phyloP scores from a whole-genome alignment of 805 yeast species.

The Teunomyces atbi region DNA sequence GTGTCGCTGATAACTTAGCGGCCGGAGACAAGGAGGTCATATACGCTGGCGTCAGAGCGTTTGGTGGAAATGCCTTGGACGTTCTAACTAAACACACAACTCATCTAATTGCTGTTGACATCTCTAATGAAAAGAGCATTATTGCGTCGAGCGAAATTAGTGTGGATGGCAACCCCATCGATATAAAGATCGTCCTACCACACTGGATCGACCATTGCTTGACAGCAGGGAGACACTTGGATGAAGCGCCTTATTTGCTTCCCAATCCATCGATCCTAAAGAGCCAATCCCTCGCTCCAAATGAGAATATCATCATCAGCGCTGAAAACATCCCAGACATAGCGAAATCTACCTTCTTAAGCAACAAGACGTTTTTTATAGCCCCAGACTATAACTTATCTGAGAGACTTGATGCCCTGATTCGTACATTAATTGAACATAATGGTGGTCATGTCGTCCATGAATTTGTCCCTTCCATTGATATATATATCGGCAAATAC shows the following conservation, averaged over 20 bases:
- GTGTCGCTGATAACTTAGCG: conserved; percentile 56
- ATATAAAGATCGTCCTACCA: conserved; percentile 66
- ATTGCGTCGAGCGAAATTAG: conserved; percentile 45
- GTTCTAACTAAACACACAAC: conserved; percentile 69
- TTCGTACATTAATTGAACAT: conserved; percentile 44
- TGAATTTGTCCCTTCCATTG: conserved; percentile 19
- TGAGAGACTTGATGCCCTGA: conserved; percentile 34
- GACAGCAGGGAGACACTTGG: conserved; percentile 47
- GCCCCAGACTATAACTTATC: conserved; percentile 58
- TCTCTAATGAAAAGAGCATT: conserved; percentile 55
- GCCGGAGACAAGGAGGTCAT: conserved; percentile 64
- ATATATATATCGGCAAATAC: conserved; percentile 59
- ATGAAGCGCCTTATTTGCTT: conserved; percentile 55
- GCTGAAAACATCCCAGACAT: conserved; percentile 11
- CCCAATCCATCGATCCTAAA: conserved; percentile 21
- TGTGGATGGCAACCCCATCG: conserved; percentile 18
- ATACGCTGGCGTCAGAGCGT: conserved; percentile 62
- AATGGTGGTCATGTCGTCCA: conserved; percentile 54
- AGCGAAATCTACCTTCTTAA: conserved; percentile 30
- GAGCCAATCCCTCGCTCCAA: neutral
- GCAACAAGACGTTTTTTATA: conserved; percentile 48
- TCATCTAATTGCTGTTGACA: conserved; percentile 64
- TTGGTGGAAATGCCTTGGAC: conserved; percentile 76
- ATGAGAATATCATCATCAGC: conserved; percentile 7
- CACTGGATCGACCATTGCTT: conserved; percentile 79